Base-by-base conservation (phyloP, 148 eudicot genomes). In the Vaccinium corymbosum region DNA sequence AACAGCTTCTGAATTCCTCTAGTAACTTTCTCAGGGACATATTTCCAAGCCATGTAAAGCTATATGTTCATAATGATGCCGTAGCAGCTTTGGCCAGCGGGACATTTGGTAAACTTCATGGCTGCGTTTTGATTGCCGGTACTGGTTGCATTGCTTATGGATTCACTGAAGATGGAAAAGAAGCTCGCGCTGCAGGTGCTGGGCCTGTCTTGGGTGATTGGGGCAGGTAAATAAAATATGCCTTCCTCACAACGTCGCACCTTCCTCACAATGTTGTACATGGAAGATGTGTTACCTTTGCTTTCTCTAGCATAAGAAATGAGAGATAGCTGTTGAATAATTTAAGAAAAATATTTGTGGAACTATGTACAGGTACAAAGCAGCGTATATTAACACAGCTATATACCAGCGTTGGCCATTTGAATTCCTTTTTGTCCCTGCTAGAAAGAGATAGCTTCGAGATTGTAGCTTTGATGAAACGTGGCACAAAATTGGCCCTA, bases 41-140 rank as follows among this genome's bases (percentile, higher is more conserved):
- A 81, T 93, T 94, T 86, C 90, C 91, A 46, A 85, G 87, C 80
- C 83, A 71, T 86, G 93, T 92, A 66, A 87, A 93, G 86, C 62
- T 92, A 17, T 91, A 87, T 87, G 95, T 92, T 72, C 87, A 90
- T 82, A 94, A 94, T 91, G 98, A 94, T 88, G 95, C 98, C 68
- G 93, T 93, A 79, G 95, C 94, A 82, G 98, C 95, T 84, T 90
- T 94, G 84, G 98, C 94, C 76, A 94, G 98, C 85, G 98, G 98
- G 87, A 93, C 98, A 61, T 89, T 89, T 91, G 98, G 98, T 87
- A 93, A 91, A 86, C 98, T 93, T 85, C 93, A 94, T 84, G 98
- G 98, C 38, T 93, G 98, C 81, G 94, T 94, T 83, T 86, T 94
- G 77, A 94, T 94, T 68, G 91, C 95, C 61, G 98, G 98, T 46